Evolutionary conservation across 148 eudicot species (phyloP), one percentile per base, ranked within the genome.

Genomic region (Fallopia convolvulus): DNA sequence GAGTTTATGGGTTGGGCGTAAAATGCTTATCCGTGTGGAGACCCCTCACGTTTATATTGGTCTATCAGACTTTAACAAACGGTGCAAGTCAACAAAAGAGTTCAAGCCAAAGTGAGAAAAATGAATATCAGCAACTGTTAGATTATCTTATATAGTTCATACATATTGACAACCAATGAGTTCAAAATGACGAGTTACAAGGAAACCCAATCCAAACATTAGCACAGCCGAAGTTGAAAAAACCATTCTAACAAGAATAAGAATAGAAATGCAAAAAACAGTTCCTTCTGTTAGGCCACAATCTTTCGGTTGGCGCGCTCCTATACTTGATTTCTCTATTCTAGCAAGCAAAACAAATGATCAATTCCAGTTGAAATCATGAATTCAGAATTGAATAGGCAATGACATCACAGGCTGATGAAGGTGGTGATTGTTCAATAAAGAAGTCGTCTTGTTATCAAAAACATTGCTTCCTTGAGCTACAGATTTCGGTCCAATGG

Each of bases 151-250:
- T 55, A 55, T 48, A 48, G 50, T 4, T 55, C 9, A 55, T 26
- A 33, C 15, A 63, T 63, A 63, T 63, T 26, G 70, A 63, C 70
- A 63, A 63, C 2, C 70, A 26, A 26, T 63, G 6, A 5, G 70
- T 63, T 63, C 70, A 63, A 63, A 30, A 12, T 30, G 15, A 63
- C 36, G 30, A 63, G 5, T 4, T 26, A 63, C 15, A 63, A 63
- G 21, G 21, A 63, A 63, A 8, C 39, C 39, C 32, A 63, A 63
- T 26, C 70, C 39, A 26, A 26, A 63, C 70, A 63, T 17, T 63
- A 63, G 61, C 61, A 55, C 61, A 55, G n/a, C 61, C 23, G 33
- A 61, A 61, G 68, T 12, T 61, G 36, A 61, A 61, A 61, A 61
- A 61, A 26, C 3, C 68, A 26, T 61, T 26, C 61, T 55, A 55